phyloP scores from a whole-genome alignment of 805 yeast species.

The Saturnispora quitensis region DNA sequence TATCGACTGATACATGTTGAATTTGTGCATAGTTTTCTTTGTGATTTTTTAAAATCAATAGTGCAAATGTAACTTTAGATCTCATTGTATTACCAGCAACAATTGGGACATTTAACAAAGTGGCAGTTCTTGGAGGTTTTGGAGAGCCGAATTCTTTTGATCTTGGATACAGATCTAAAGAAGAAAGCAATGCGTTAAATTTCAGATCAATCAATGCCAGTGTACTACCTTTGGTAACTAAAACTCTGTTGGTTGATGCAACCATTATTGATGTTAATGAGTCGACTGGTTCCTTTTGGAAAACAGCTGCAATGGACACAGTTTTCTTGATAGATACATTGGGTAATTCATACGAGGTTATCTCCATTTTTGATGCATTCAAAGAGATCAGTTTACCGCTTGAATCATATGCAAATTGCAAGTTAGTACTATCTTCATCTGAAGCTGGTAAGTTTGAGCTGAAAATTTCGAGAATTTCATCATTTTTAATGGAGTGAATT shows the following conservation, averaged over 20 bases:
- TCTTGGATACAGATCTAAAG: constrained; percentile 24
- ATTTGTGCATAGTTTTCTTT: constrained; percentile 37
- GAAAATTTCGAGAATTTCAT: constrained; percentile 24
- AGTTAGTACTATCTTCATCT: constrained; percentile 3
- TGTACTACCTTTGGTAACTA: constrained; percentile 32
- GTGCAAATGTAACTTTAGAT: constrained; percentile 33
- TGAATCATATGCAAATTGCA: constrained; percentile 21
- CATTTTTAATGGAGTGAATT: constrained; percentile 20
- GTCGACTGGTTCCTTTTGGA: constrained; percentile 20
- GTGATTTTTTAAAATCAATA: constrained; percentile 32
- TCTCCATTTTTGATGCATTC: constrained; percentile 9
- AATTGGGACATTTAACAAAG: constrained; percentile 25
- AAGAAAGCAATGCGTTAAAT: constrained; percentile 31
- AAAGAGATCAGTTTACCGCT: constrained; percentile 23
- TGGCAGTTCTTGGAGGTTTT: constrained; percentile 22
- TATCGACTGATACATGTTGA: constrained; percentile 41
- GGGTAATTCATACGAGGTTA: constrained; percentile 26
- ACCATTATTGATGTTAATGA: constrained; percentile 29
- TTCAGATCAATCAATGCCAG: constrained; percentile 37
- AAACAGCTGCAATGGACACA: constrained; percentile 18
- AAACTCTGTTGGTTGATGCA: constrained; percentile 38
- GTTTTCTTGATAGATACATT: constrained; percentile 25
- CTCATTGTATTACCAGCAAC: constrained; percentile 37
- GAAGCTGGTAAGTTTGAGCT: constrained; percentile 19
- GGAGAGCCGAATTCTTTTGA: constrained; percentile 17